These are phyloP conservation scores for Celoporthe dispersa DNA, from an alignment of 2,329 filamentous ascomycete genomes.

Conservation along the genomic window DNA sequence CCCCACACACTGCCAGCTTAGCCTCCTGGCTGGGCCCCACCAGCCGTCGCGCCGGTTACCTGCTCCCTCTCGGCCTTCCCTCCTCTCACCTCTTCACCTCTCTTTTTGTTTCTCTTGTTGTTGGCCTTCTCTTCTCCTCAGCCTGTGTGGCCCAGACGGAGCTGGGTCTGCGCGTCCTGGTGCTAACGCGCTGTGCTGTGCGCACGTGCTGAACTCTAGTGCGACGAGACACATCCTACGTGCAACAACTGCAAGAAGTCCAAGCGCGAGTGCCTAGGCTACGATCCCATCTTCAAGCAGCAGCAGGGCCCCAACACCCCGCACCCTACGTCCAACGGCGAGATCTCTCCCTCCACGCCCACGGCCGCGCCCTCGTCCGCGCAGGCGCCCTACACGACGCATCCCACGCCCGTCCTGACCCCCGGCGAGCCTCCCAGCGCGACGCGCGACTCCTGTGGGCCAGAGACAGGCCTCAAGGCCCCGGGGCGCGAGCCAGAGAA, in stretches of 20 bases:
- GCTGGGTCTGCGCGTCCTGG: not conserved
- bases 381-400: constrained; percentile 42
- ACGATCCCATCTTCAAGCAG: constrained; percentile 85
- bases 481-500: constrained; percentile 40
- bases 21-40: not conserved
- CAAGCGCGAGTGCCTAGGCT: constrained; percentile 83
- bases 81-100: not conserved
- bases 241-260: constrained; percentile 91
- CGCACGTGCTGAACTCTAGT: constrained; percentile 57
- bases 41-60: not conserved
- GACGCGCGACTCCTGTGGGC: constrained; percentile 21
- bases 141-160: not conserved
- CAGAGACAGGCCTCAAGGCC: constrained; percentile 36
- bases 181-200: constrained; percentile 13
- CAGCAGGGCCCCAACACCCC: constrained; percentile 66
- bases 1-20: not conserved
- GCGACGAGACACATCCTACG: constrained; percentile 91
- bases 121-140: not conserved
- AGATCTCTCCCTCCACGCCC: constrained; percentile 39
- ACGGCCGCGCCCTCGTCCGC: constrained; percentile 42
- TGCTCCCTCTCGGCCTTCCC: not conserved
- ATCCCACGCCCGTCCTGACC: constrained; percentile 29
- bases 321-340: constrained; percentile 66
- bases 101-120: too few species aligned
- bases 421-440: constrained; percentile 22